Evolutionary conservation across 2,329 filamentous ascomycete species (phyloP).

Genomic region (Verticillium dahliae): DNA sequence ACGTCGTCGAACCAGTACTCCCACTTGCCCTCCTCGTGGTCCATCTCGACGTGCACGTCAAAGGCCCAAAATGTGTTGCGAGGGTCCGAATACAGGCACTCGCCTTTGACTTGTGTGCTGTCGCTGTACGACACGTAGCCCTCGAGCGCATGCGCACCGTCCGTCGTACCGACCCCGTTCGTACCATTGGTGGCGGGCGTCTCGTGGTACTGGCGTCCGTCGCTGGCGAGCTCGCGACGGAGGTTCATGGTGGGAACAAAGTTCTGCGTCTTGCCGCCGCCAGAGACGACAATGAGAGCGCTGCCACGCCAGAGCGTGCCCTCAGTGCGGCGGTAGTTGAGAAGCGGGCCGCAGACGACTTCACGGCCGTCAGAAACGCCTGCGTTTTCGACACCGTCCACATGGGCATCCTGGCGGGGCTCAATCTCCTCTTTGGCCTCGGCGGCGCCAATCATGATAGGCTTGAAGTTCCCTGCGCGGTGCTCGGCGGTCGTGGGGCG

Average conservation of each 20-base stretch:
- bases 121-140: background rate
- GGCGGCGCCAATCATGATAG: slow-evolving; percentile 40
- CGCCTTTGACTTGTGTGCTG: slow-evolving; percentile 34
- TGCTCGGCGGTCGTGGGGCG: slow-evolving; percentile 17
- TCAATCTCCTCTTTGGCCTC: slow-evolving; percentile 20
- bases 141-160: background rate
- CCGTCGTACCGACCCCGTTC: slow-evolving; percentile 16
- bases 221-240: slow-evolving; percentile 31
- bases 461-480: slow-evolving; percentile 32
- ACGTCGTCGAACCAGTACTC: slow-evolving; percentile 68
- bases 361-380: slow-evolving; percentile 42
- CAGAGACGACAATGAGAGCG: slow-evolving; percentile 73
- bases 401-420: slow-evolving; percentile 6
- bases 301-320: slow-evolving; percentile 72
- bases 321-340: slow-evolving; percentile 74
- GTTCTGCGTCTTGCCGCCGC: slow-evolving; percentile 55
- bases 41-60: slow-evolving; percentile 71
- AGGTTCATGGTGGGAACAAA: slow-evolving; percentile 52
- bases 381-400: slow-evolving; percentile 3
- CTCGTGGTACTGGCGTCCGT: slow-evolving; percentile 11
- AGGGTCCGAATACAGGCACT: slow-evolving; percentile 58
- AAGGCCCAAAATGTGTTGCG: slow-evolving; percentile 91
- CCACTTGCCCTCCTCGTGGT: slow-evolving; percentile 64
- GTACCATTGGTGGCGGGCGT: slow-evolving; percentile 20
- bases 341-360: slow-evolving; percentile 63